phyloP scores from a whole-genome alignment of 2,329 filamentous ascomycete species.

The Sporothrix curviconia region DNA sequence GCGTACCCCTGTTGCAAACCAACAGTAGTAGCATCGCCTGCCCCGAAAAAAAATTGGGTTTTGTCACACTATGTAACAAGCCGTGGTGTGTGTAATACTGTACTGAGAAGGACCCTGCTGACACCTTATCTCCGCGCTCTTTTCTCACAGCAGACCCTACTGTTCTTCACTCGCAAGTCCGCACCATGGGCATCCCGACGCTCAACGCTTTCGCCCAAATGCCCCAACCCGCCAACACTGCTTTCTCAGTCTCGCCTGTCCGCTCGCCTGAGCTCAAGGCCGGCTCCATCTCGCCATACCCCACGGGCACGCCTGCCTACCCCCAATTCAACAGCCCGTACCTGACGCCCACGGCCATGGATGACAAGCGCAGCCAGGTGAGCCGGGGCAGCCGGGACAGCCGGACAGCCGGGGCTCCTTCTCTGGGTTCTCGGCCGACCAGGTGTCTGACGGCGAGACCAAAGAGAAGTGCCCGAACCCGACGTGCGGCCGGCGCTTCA shows the following conservation, averaged over 20 bases:
- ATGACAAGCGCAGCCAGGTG: constrained; percentile 30
- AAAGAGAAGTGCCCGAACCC: constrained; percentile 74
- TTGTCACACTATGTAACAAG: no score
- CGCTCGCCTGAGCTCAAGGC: constrained; percentile 47
- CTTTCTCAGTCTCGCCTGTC: constrained; percentile 57
- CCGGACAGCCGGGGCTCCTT: constrained; percentile 64
- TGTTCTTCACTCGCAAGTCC: constrained; percentile 50
- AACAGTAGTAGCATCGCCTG: not conserved
- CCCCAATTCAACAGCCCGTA: constrained; percentile 35
- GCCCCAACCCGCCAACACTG: constrained; percentile 31
- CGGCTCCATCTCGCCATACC: constrained; percentile 40
- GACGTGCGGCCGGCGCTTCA: constrained; percentile 80
- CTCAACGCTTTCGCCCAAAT: constrained; percentile 47
- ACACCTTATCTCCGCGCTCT: constrained; percentile 40
- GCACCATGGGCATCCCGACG: constrained; percentile 42
- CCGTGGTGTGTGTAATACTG: no score
- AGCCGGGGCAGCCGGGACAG: constrained; percentile 50
- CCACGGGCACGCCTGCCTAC: constrained; percentile 40
- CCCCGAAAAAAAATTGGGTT: no score
- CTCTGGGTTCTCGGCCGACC: constrained; percentile 48
- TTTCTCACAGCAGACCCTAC: constrained; percentile 42
- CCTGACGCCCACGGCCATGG: constrained; percentile 37
- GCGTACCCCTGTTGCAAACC: no score
- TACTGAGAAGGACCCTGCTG: constrained; percentile 26
- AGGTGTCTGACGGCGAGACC: constrained; percentile 55